Conservation (phyloP, 768 basidiomycete genomes). For the Multifurca ochricompacta region DNA sequence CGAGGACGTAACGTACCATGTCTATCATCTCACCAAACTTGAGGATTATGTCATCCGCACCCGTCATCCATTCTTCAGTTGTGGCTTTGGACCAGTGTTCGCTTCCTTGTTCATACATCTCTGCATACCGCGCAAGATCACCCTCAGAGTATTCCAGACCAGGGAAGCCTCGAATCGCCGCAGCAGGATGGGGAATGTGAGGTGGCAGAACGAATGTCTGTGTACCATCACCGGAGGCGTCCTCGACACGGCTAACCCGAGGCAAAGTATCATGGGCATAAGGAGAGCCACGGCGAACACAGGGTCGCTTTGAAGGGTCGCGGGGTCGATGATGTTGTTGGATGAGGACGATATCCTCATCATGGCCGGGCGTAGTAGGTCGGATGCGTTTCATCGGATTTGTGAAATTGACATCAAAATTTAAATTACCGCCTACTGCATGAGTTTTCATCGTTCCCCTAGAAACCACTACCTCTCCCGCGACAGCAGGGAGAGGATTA, state of each 20-base stretch:
- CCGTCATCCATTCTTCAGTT: conserved; percentile 47
- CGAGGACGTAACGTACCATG: conserved; percentile 32
- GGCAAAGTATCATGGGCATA: neutral
- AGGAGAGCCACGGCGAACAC: neutral
- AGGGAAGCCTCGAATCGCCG: conserved; percentile 5
- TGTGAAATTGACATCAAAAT: neutral
- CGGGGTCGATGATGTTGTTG: neutral
- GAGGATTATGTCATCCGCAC: conserved; percentile 40
- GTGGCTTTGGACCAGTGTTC: conserved; percentile 45
- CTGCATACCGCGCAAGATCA: conserved; percentile 35
- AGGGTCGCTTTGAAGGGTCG: conserved; percentile 1
- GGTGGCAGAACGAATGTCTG: neutral
- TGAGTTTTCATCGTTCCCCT: neutral
- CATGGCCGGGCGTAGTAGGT: neutral
- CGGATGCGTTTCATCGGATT: conserved; percentile 5
- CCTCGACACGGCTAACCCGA: neutral
- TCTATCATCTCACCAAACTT: conserved; percentile 41
- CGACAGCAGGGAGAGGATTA: neutral
- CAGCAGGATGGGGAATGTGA: conserved; percentile 1
- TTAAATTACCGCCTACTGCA: neutral
- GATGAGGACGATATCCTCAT: neutral
- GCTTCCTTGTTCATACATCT: conserved; percentile 37
- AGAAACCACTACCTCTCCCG: neutral
- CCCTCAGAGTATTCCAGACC: conserved; percentile 25
- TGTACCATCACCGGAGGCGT: neutral